Conservation (phyloP, 306 rosid species). For the Rosa persica region DNA sequence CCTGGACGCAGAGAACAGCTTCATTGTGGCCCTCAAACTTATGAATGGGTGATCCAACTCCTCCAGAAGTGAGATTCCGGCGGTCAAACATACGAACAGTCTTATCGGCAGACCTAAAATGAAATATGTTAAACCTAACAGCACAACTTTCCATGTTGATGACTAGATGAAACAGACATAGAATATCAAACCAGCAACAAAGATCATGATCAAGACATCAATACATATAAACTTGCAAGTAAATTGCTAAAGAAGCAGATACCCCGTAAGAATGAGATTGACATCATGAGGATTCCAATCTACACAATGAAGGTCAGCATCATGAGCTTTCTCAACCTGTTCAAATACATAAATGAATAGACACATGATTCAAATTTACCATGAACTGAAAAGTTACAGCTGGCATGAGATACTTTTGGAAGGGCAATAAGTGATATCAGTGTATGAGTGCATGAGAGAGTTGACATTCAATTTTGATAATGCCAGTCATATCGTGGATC, state of each 20-base stretch:
- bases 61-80: slow-evolving; percentile 45
- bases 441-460: background rate
- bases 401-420: background rate
- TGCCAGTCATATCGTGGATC: background rate
- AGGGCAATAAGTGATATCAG: background rate
- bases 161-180: background rate
- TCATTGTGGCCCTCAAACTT: slow-evolving; percentile 45
- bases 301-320: slow-evolving; percentile 91
- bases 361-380: background rate
- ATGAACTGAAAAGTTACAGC: background rate
- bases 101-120: slow-evolving; percentile 45
- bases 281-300: slow-evolving; percentile 92
- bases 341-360: slow-evolving; percentile 19
- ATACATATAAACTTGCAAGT: background rate
- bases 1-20: slow-evolving; percentile 52
- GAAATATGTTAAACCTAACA: slow-evolving; percentile 12
- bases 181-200: background rate
- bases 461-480: background rate
- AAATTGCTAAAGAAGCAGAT: slow-evolving; percentile 19
- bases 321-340: slow-evolving; percentile 93
- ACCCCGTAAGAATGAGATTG: slow-evolving; percentile 90
- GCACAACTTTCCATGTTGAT: background rate
- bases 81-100: slow-evolving; percentile 82
- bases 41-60: slow-evolving; percentile 42
- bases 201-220: background rate